Evolutionary conservation across 1,139 yeast genomes (phyloP), one percentile per base, ranked within the genome.

Genomic region (Yamadazyma blattariae): DNA sequence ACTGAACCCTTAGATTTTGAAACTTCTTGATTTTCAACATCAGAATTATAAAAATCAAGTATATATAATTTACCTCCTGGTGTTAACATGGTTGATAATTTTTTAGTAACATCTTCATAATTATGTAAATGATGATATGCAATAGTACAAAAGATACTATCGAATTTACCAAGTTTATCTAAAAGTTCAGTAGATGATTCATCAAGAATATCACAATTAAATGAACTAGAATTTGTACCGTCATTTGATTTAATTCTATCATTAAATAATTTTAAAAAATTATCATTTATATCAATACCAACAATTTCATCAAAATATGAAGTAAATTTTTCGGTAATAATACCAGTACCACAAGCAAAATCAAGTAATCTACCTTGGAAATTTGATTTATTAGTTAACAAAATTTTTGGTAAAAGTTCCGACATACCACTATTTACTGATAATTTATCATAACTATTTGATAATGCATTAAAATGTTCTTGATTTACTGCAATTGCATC

Each of bases 291-390:
- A 39, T 70, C 76, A 15, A 68, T 44, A 0, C 74, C 74, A 4
- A 54, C 48, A 8, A 65, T 39, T 3, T 47, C 45, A 5, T 36
- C 39, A 17, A 66, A 42, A 38, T 57, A 61, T 1, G 67, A 66
- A 2, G 51, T 53, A 17, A 68, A 38, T 16, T 50, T 50, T 37
- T 53, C 47, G 2, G 67, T 56, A 12, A 66, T 55, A 13, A 65
- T 38, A 0, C 74, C 76, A 0, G 73, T 60, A 2, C 76, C 75
- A 44, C 74, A 69, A 2, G 74, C 74, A 46, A 70, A 69, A 45
- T 70, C 75, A 38, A 70, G 28, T 25, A 47, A 52, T 39, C 51
- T 49, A 2, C 64, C 66, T 3, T 59, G 58, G 30, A 46, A 54
- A 46, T 58, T 46, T 14, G 52, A n/a, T 51, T 32, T 13, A 41